A percentile compares a stretch with the other conserved stretches of the same genome.
Evolutionary conservation across 768 basidiomycete species (phyloP).

Genomic region (Pholiota conissans): DNA sequence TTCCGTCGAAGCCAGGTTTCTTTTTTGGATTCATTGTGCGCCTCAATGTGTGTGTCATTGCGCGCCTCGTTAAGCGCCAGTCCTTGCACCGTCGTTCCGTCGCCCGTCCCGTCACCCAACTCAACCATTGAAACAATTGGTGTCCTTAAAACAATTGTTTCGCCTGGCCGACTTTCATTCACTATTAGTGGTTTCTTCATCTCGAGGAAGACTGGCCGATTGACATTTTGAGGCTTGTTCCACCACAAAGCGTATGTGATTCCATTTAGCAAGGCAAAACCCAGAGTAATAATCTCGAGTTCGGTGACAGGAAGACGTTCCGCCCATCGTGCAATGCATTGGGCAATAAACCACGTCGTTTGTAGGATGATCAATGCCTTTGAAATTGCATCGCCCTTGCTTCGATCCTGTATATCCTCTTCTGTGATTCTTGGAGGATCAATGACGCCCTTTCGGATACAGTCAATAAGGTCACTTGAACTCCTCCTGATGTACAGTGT

Average conservation of each 20-base stretch:
- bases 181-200: no score
- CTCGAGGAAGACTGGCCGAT: neutral
- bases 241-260: slow-evolving; percentile 35
- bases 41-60: no score
- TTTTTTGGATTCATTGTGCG: no score
- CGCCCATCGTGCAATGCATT: slow-evolving; percentile 25
- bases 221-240: slow-evolving; percentile 37
- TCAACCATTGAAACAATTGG: no score
- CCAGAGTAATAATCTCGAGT: slow-evolving; percentile 36
- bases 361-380: slow-evolving; percentile 35
- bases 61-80: no score
- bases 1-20: no score
- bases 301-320: slow-evolving; percentile 28
- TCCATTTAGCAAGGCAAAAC: slow-evolving; percentile 29
- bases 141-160: no score
- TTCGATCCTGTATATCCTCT: slow-evolving; percentile 22
- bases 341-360: slow-evolving; percentile 33
- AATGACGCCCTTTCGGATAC: slow-evolving; percentile 10
- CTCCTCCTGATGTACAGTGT: neutral
- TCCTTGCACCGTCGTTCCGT: no score
- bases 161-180: no score
- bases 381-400: slow-evolving; percentile 33
- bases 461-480: no score
- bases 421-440: slow-evolving; percentile 17
- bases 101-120: no score